Evolutionary conservation across 148 eudicot genomes (phyloP).

Genomic region (Agrostemma githago): DNA sequence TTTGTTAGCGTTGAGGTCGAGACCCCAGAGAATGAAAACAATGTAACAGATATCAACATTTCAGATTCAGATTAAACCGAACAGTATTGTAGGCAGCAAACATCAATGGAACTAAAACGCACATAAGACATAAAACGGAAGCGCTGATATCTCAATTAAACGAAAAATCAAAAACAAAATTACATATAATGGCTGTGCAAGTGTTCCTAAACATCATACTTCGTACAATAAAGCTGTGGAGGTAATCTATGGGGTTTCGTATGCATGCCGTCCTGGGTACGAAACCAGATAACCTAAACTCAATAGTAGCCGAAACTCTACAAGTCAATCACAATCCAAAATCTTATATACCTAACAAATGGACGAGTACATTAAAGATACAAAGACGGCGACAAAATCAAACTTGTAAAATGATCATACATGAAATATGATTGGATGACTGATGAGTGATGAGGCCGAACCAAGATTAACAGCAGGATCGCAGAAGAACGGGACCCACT

Average conservation of each 20-base stretch:
- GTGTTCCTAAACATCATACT: constrained; percentile 13
- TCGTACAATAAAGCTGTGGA: constrained; percentile 28
- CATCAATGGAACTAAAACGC: background rate
- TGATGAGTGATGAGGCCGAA: constrained; percentile 16
- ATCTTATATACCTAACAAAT: background rate
- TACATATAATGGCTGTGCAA: background rate
- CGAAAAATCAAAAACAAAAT: background rate
- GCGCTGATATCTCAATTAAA: background rate
- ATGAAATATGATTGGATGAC: too few species aligned
- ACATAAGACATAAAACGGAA: background rate
- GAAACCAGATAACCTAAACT: constrained; percentile 10
- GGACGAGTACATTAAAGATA: background rate
- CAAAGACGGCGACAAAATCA: constrained; percentile 21
- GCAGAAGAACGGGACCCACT: constrained; percentile 59
- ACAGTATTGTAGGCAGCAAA: background rate
- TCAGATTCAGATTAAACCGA: background rate
- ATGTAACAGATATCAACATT: too few species aligned
- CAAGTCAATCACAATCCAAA: constrained; percentile 2
- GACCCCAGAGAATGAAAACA: background rate
- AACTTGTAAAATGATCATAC: constrained; percentile 13
- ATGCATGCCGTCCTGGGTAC: constrained; percentile 8
- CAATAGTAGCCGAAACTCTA: constrained; percentile 20
- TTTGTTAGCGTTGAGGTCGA: background rate
- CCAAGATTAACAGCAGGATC: constrained; percentile 48
- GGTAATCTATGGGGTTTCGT: constrained; percentile 13